Conservation (phyloP, 1,284 basidiomycete genomes). For the Marasmius sp. region DNA sequence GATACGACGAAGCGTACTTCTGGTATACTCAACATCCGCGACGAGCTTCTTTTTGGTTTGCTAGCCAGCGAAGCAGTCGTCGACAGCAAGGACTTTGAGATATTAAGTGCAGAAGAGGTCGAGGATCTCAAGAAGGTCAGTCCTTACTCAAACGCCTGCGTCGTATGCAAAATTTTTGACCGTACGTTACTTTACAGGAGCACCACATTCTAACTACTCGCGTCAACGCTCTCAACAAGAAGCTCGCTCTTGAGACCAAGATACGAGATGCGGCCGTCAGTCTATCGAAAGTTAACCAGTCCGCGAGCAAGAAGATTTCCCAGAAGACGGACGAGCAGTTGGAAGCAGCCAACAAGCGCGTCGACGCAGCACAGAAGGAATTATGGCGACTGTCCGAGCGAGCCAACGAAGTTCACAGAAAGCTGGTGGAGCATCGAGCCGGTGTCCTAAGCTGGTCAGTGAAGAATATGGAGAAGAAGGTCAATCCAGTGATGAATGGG, state of each 20-base stretch:
- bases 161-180: background rate
- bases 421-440: conserved; percentile 74
- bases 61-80: conserved; percentile 86
- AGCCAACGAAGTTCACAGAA: conserved; percentile 56
- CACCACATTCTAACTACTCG: conserved; percentile 64
- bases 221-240: conserved; percentile 61
- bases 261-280: conserved; percentile 78
- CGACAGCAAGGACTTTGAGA: conserved; percentile 73
- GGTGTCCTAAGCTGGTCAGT: conserved; percentile 75
- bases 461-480: conserved; percentile 64
- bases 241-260: conserved; percentile 73
- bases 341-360: conserved; percentile 64
- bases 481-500: conserved; percentile 26
- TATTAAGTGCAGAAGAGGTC: conserved; percentile 83
- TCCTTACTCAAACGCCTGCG: no score
- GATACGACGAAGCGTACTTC: conserved; percentile 38
- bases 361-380: conserved; percentile 68
- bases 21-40: conserved; percentile 51
- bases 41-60: conserved; percentile 81
- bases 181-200: conserved; percentile 47
- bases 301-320: conserved; percentile 55
- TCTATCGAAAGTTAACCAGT: conserved; percentile 61
- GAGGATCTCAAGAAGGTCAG: conserved; percentile 87
- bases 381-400: conserved; percentile 64
- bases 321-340: conserved; percentile 73